Evolutionary conservation across 805 yeast genomes (phyloP), one percentile per base, ranked within the genome.

Genomic region (Candida pseudoglaebosa): DNA sequence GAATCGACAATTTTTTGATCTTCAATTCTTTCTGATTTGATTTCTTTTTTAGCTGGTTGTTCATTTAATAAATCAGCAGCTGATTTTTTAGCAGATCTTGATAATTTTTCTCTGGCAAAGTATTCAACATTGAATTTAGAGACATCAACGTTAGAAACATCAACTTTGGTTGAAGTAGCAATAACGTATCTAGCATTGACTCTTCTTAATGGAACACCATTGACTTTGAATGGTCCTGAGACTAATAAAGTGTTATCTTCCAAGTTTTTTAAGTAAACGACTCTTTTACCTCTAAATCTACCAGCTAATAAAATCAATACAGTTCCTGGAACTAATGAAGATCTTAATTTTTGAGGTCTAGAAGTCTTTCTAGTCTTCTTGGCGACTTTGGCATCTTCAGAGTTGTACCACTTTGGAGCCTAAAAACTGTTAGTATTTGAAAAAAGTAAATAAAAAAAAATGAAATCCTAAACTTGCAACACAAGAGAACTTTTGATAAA

Each of bases 261-360:
- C 67, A 93, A 81, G 73, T 84, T 75, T 84, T 91, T 91, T 71
- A 91, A 83, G 84, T 84, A 85, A 54, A 91, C 98, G 61, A 93
- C 99, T 78, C 98, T 90, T 87, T 91, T 93, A 73, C 99, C 99
- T 77, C 99, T 87, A 95, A 89, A 91, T 76, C 96, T 88, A 70
- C 99, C 99, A 63, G 98, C 97, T 69, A 91, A 82, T 71, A 91
- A 77, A 73, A 91, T 91, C 70, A 93, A 79, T 57, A 91, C 97
- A 65, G 97, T 85, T 71, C 99, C 99, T 73, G 97, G 97, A 57
- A 85, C 95, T 65, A 91, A 78, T 50, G 96, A 84, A 63, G 95
- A 79, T 75, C 98, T 89, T 73, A 93, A 80, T 75, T 85, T 85
- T 75, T 88, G 93, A 65, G 97, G 95, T 70, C 89, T 87, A 62